A percentile compares a stretch with the other conserved stretches of the same genome.
Conservation (phyloP, 192 early-diverging fungal species). For the Dimargaris cristalligena region DNA sequence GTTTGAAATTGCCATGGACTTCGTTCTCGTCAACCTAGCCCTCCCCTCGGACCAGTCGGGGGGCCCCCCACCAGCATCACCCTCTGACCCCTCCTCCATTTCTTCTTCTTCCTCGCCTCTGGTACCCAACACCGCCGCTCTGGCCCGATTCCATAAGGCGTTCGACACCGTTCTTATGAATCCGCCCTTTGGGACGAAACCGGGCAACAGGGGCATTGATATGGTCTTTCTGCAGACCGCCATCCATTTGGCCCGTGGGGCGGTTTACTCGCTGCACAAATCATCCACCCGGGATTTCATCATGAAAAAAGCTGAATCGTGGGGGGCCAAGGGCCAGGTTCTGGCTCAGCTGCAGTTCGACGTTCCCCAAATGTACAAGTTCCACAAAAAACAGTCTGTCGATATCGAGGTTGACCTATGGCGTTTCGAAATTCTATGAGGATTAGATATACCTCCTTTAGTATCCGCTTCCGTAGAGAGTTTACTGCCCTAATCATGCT, state of each 20-base stretch:
- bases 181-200: conserved; percentile 68
- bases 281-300: conserved; percentile 58
- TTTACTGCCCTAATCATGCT: too few species aligned
- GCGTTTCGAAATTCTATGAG: too few species aligned
- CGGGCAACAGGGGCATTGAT: conserved; percentile 53
- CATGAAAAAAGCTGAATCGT: conserved; percentile 47
- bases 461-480: too few species aligned
- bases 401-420: conserved; percentile 59
- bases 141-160: conserved; percentile 27
- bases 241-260: conserved; percentile 32
- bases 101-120: conserved; percentile 10
- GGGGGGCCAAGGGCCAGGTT: conserved; percentile 53
- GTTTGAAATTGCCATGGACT: conserved; percentile 42
- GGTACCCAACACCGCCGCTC: conserved; percentile 14
- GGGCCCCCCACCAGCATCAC: not conserved
- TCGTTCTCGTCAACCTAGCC: conserved; percentile 36
- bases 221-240: conserved; percentile 55
- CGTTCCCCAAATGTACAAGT: conserved; percentile 63
- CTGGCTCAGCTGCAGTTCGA: conserved; percentile 63
- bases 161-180: conserved; percentile 70
- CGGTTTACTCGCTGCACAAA: conserved; percentile 67
- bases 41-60: conserved; percentile 6
- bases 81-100: too few species aligned
- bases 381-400: conserved; percentile 55
- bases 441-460: too few species aligned